Evolutionary conservation across 73 alveolate genomes (phyloP).

Genomic region (Effrenium voratum): DNA sequence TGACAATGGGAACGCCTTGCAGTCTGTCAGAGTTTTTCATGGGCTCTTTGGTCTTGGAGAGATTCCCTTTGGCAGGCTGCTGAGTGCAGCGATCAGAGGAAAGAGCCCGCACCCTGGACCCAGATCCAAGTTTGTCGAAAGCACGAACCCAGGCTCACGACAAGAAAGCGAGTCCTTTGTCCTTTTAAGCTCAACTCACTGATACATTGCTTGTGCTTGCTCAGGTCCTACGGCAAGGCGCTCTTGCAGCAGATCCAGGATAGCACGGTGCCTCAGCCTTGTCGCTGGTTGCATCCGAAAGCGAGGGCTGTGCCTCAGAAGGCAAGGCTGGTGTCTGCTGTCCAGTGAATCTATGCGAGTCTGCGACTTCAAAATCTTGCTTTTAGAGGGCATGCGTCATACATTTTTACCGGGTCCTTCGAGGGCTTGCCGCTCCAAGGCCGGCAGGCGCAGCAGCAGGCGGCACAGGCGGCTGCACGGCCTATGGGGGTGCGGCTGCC

Average conservation of each 20-base stretch:
- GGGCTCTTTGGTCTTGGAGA: no score
- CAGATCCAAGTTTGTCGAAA: neutral
- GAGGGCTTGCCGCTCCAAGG: neutral
- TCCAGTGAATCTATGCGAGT: no score
- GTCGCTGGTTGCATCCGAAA: no score
- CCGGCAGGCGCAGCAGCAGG: constrained; percentile 62
- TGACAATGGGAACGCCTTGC: no score
- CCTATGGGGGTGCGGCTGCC: constrained; percentile 47
- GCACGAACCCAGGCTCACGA: neutral
- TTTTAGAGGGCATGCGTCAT: no score
- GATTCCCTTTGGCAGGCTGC: constrained; percentile 32
- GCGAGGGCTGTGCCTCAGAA: no score
- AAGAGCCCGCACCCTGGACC: constrained; percentile 21
- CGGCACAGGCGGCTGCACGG: constrained; percentile 48
- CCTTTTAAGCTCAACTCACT: no score
- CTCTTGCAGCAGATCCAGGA: constrained; percentile 61
- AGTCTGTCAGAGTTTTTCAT: no score
- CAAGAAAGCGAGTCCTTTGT: neutral
- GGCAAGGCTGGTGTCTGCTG: no score
- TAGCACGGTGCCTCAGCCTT: constrained; percentile 38
- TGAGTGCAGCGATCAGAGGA: constrained; percentile 68
- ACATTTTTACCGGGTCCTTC: no score
- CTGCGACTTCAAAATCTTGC: no score
- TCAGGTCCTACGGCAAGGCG: constrained; percentile 84
- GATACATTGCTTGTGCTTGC: neutral